Evolutionary conservation across 2,329 filamentous ascomycete genomes (phyloP), one percentile per base, ranked within the genome.

Genomic region (Colletotrichum tamarilloi): DNA sequence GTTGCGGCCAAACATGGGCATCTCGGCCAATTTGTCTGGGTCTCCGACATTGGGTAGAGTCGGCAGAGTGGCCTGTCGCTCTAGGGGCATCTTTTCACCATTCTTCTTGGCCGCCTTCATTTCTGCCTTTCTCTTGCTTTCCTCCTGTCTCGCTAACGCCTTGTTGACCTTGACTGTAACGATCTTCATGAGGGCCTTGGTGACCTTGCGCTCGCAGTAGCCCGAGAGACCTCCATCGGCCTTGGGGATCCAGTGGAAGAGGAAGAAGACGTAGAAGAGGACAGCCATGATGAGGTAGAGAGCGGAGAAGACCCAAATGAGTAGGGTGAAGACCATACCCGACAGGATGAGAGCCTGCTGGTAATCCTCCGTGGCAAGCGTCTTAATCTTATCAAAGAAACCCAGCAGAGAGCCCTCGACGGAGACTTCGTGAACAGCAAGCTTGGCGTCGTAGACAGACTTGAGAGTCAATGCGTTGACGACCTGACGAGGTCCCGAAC

Each of bases 191-290:
- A 99, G 87, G 76, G 95, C 89, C 78, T 91, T 92, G 83, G 97
- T 97, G 81, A 98, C 92, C 85, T 98, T 98, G 58, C 95, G 92
- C 74, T 94, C 93, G 81, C 97, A 98, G 84, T 97, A 99, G 30
- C 92, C 92, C 5, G 91, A 91, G 35, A 99, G 87, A 8, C 93
- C 92, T 6, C 95, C 94, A 79, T 98, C 95, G 12, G 91, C 87
- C 46, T 89, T 89, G 1, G 95, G 95, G 74, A 99, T 96, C 83
- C 96, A 97, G 82, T 97, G 94, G 90, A 94, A 98, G 6, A 99
- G 88, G 82, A 98, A 99, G 78, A 94, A 90, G 49, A 98, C 82
- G 83, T 97, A 98, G 73, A 97, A 91, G 1, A 97, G 78, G 26
- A 92, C 85, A 0, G 94, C 95, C 11, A 94, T 80, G n/a, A 96